phyloP scores from a whole-genome alignment of 2,329 filamentous ascomycete genomes.

The Pseudopithomyces chartarum region DNA sequence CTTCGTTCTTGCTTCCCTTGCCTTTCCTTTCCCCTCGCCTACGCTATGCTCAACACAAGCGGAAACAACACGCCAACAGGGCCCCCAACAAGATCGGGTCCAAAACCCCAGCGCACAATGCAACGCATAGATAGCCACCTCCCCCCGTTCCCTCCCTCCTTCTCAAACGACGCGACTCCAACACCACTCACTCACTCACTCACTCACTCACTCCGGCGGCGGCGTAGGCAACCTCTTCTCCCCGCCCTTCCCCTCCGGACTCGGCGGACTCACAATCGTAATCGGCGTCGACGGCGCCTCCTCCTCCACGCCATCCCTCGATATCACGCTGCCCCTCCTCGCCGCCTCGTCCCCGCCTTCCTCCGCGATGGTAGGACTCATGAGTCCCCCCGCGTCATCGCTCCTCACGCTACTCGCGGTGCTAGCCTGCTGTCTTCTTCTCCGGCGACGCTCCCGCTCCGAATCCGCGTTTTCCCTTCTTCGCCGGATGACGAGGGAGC shows the following conservation, averaged over 20 bases:
- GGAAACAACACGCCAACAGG: no score
- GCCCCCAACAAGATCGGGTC: no score
- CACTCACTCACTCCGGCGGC: slow-evolving; percentile 32
- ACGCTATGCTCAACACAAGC: no score
- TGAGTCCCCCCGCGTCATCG: slow-evolving; percentile 32
- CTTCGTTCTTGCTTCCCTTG: no score
- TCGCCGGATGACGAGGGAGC: slow-evolving; percentile 61
- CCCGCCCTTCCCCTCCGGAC: slow-evolving; percentile 34
- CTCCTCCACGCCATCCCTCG: slow-evolving; percentile 16
- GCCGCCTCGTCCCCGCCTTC: slow-evolving; percentile 23
- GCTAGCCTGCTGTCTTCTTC: slow-evolving; percentile 53
- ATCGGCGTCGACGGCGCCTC: slow-evolving; percentile 31
- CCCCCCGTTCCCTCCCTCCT: no score
- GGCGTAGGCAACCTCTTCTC: slow-evolving; percentile 35
- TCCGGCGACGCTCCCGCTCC: slow-evolving; percentile 71
- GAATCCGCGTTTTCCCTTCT: slow-evolving; percentile 78
- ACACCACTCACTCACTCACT: no score
- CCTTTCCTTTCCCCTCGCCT: no score
- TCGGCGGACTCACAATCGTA: slow-evolving; percentile 45
- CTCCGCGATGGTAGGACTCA: slow-evolving; percentile 42
- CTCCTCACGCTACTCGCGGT: slow-evolving; percentile 36
- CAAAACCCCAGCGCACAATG: no score
- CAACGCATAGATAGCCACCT: no score
- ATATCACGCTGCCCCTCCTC: slow-evolving; percentile 14
- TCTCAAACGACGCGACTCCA: no score